Evolutionary conservation across 164 flowering plant genomes (phyloP).

Genomic region (Vitis vinifera): ASM3070453v1 NC_081821.1:10311501-10312000

Average conservation of each 20-base stretch:
- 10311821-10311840: not conserved
- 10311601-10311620: conserved; percentile 53
- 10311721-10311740: conserved; percentile 49
- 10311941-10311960: conserved; percentile 19
- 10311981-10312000: conserved; percentile 41
- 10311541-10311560: conserved; percentile 53
- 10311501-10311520: too few species aligned
- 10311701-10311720: conserved; percentile 77
- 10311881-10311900: conserved; percentile 13
- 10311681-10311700: conserved; percentile 97
- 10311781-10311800: conserved; percentile 30
- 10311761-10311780: conserved; percentile 57
- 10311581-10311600: conserved; percentile 51
- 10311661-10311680: conserved; percentile 61
- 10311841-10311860: not conserved
- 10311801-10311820: not conserved
- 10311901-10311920: conserved; percentile 13
- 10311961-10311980: conserved; percentile 19
- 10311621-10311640: conserved; percentile 51
- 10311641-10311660: conserved; percentile 72
- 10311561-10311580: conserved; percentile 49
- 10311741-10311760: conserved; percentile 47
- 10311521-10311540: conserved; percentile 38
- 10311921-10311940: conserved; percentile 16
- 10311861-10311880: conserved; percentile 13